phyloP scores from a whole-genome alignment of 164 flowering plant genomes.

The Litsea cubeba region DNA sequence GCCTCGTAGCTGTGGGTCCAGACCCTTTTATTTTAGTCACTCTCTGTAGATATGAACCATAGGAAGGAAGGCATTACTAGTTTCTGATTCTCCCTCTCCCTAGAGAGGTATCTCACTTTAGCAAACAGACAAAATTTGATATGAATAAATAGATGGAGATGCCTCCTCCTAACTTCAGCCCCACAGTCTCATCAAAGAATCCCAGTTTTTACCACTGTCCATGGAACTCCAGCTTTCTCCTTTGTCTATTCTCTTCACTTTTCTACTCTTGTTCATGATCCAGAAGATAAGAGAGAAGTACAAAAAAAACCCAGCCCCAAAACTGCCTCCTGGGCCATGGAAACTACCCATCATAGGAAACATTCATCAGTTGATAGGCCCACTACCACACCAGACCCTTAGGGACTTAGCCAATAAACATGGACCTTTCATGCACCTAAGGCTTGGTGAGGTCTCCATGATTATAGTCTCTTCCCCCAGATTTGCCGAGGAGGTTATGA shows the following conservation, averaged over 20 bases:
- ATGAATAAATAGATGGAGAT: too few relatives aligned
- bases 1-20: too few relatives aligned
- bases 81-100: too few relatives aligned
- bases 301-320: slow-evolving; percentile 2
- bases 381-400: slow-evolving; percentile 13
- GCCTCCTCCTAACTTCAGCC: too few relatives aligned
- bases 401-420: slow-evolving; percentile 15
- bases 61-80: too few relatives aligned
- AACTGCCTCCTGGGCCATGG: slow-evolving; percentile 20
- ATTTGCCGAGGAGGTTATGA: slow-evolving; percentile 17
- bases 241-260: slow-evolving; percentile 4
- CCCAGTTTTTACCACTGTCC: not conserved
- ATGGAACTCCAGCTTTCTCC: not conserved
- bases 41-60: too few relatives aligned
- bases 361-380: slow-evolving; percentile 14
- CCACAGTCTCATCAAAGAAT: too few relatives aligned
- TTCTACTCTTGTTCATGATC: slow-evolving; percentile 5
- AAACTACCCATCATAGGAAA: slow-evolving; percentile 25
- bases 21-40: too few relatives aligned
- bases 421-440: slow-evolving; percentile 6
- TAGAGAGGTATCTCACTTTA: too few relatives aligned
- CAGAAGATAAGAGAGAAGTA: not conserved
- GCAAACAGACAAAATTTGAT: too few relatives aligned
- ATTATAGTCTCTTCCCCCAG: slow-evolving; percentile 21
- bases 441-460: slow-evolving; percentile 3